Base-by-base conservation (phyloP, 306 rosid species). In the Inga oerstediana region DNA sequence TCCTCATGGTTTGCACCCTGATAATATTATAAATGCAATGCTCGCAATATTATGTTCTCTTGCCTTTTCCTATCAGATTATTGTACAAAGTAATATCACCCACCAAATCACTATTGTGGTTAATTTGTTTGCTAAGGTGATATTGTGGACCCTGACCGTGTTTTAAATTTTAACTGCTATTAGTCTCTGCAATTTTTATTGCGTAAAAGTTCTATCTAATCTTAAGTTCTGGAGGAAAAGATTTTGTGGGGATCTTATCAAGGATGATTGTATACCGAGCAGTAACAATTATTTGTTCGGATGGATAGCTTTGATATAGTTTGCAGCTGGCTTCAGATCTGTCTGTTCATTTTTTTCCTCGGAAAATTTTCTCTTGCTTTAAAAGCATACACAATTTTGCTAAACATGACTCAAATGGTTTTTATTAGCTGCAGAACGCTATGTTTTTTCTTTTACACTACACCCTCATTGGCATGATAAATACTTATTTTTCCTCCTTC, bases 1-100 rank as follows among this genome's bases (percentile, higher is more conserved):
- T 24, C 76, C 76, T 45, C 8, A 72, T 46, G 76, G 76, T 72
- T 45, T 45, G 78, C 78, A 58, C 24, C 67, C 74, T 78, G 52
- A 32, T 27, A 72, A 41, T 34, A 65, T 72, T 14, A 56, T 49
- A 48, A 74, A 78, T 62, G 70, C 32, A 39, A 43, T 72, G 76
- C 76, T 41, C 14, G 39, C 69, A 72, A 27, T 72, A 72, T 9
- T 3, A 20, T n/a, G 54, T 43, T 37, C 35, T 72, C n/a, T 65
- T 10, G 41, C 14, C 61, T 20, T 17, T 32, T 43, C 48, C 20
- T 71, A 52, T 59, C 5, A 69, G 51, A 48, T 48, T 48, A 48
- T 15, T 46, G 52, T 56, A 3, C 70, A 37, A 76, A n/a, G 24
- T 39, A 56, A 56, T 20, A 39, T 37, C 16, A 12, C 20, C 51